These are phyloP conservation scores for Cytospora chrysosperma DNA, from an alignment of 2,329 filamentous ascomycete species.

Conservation along the genomic window DNA sequence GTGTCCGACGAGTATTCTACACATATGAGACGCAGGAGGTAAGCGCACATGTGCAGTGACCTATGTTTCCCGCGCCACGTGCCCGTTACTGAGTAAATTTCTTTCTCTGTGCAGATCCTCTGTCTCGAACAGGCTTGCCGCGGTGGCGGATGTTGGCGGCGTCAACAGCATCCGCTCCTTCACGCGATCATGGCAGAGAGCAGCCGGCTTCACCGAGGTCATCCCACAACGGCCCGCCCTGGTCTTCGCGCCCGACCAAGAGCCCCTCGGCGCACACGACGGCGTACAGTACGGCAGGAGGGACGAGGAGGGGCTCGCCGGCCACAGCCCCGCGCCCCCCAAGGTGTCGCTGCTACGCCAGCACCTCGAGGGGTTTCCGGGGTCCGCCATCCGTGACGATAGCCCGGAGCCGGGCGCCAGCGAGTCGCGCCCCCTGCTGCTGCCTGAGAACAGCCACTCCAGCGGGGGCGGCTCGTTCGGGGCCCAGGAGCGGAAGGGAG, in stretches of 20 bases:
- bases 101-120: constrained; percentile 50
- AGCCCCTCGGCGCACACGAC: constrained; percentile 39
- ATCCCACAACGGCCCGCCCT: constrained; percentile 77
- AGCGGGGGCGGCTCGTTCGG: constrained; percentile 31
- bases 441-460: constrained; percentile 26
- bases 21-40: constrained; percentile 38
- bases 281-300: constrained; percentile 42
- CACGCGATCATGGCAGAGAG: constrained; percentile 86
- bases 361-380: constrained; percentile 46
- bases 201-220: constrained; percentile 84
- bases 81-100: constrained; percentile 4
- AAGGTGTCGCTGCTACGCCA: constrained; percentile 50
- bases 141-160: constrained; percentile 72
- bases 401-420: constrained; percentile 31
- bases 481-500: constrained; percentile 48
- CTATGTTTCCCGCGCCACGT: not conserved
- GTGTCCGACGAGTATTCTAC: constrained; percentile 29
- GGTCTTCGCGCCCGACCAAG: constrained; percentile 59
- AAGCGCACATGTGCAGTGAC: not conserved
- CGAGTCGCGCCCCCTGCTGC: constrained; percentile 21
- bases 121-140: constrained; percentile 54
- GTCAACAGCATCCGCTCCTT: constrained; percentile 95
- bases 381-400: constrained; percentile 31
- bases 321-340: constrained; percentile 26
- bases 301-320: constrained; percentile 36